Conservation (phyloP, 2,329 filamentous ascomycete species). For the Ophiostoma fasciatum region DNA sequence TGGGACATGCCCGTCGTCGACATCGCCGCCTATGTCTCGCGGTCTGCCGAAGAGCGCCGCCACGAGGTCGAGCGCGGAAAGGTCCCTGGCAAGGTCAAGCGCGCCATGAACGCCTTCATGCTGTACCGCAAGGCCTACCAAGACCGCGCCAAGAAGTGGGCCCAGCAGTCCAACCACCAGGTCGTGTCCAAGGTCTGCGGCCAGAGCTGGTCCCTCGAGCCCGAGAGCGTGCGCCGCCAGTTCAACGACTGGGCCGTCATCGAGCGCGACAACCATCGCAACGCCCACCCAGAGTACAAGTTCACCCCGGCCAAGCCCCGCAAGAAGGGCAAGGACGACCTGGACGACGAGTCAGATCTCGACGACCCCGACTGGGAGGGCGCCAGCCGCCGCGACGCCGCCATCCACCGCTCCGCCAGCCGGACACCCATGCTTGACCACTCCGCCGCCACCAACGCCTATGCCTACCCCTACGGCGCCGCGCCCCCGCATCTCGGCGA, state of each 20-base stretch:
- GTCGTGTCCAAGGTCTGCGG: slow-evolving; percentile 80
- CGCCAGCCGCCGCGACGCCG: slow-evolving; percentile 12
- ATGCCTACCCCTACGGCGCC: slow-evolving; percentile 9
- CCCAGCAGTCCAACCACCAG: slow-evolving; percentile 82
- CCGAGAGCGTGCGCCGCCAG: slow-evolving; percentile 52
- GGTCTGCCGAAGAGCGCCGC: slow-evolving; percentile 49
- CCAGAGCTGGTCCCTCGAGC: slow-evolving; percentile 71
- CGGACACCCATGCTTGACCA: slow-evolving; percentile 17
- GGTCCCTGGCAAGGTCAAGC: slow-evolving; percentile 60
- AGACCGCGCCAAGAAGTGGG: slow-evolving; percentile 69
- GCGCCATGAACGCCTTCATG: slow-evolving; percentile 98
- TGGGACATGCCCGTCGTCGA: slow-evolving; percentile 52
- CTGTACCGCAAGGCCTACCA: slow-evolving; percentile 89
- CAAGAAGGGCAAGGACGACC: slow-evolving; percentile 23
- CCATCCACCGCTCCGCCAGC: slow-evolving; percentile 17
- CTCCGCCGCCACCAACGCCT: too few relatives aligned
- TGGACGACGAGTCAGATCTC: slow-evolving; percentile 28
- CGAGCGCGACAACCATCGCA: slow-evolving; percentile 72
- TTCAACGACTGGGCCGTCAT: slow-evolving; percentile 68
- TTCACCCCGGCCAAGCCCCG: slow-evolving; percentile 69
- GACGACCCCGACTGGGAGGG: slow-evolving; percentile 24
- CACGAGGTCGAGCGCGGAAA: slow-evolving; percentile 56
- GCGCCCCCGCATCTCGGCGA: slow-evolving; percentile 4
- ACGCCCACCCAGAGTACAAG: slow-evolving; percentile 82
- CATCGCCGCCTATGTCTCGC: slow-evolving; percentile 66